Percentiles rank a stretch among this genome's conserved stretches.
These are phyloP conservation scores for Gloeophyllum trabeum DNA, from an alignment of 768 basidiomycete genomes.

Conservation along the genomic window DNA sequence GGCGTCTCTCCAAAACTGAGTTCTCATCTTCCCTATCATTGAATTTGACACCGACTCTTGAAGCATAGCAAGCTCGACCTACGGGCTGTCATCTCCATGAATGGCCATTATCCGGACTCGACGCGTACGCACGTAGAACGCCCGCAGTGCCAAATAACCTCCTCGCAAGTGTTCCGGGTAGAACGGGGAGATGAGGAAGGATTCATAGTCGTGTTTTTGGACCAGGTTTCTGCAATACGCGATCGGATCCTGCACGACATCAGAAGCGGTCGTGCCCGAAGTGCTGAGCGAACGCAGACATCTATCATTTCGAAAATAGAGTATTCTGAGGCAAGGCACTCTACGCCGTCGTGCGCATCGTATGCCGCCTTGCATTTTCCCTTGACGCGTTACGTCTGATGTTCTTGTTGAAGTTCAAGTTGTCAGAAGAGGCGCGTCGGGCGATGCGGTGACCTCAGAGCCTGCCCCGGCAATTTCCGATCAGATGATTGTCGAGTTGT, in stretches of 20 bases:
- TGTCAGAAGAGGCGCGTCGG: no score
- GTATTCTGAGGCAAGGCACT: background rate
- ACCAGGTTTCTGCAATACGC: constrained; percentile 66
- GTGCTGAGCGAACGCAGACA: background rate
- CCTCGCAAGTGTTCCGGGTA: constrained; percentile 55
- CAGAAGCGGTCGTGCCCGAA: constrained; percentile 2
- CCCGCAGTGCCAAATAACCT: constrained; percentile 70
- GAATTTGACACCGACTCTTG: constrained; percentile 68
- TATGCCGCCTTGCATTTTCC: no score
- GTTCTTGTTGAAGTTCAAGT: no score
- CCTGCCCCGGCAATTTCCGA: no score
- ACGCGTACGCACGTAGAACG: constrained; percentile 69
- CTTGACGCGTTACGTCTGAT: no score
- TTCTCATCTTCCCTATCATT: constrained; percentile 70
- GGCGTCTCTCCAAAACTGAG: constrained; percentile 84
- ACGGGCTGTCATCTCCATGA: constrained; percentile 4
- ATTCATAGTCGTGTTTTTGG: constrained; percentile 74
- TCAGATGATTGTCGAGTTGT: no score
- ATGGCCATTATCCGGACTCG: background rate
- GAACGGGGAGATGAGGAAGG: constrained; percentile 58
- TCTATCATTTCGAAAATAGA: background rate
- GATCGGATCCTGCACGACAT: constrained; percentile 26
- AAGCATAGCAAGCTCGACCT: constrained; percentile 71
- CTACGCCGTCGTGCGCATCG: background rate
- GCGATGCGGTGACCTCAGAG: no score